Evolutionary conservation across 2,329 filamentous ascomycete species (phyloP).

Genomic region (Fusarium goolgardi): DNA sequence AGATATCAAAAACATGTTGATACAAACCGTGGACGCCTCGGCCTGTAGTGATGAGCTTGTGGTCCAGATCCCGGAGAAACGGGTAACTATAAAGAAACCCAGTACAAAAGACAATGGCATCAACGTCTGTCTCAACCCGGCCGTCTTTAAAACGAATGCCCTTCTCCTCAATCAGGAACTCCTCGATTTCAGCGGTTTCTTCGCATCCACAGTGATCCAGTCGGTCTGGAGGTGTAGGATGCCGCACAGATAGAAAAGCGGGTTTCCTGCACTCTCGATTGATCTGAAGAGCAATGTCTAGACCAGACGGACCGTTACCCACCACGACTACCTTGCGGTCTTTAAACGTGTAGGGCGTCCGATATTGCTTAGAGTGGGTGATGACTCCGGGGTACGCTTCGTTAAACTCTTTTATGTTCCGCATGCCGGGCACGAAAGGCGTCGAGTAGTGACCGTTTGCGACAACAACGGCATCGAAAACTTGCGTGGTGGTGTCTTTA

Average conservation of each 20-base stretch:
- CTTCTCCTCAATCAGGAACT: slow-evolving; percentile 63
- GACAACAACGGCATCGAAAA: slow-evolving; percentile 80
- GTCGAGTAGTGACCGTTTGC: slow-evolving; percentile 81
- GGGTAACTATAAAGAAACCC: slow-evolving; percentile 89
- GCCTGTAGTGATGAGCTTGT: slow-evolving; percentile 73
- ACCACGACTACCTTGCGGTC: slow-evolving; percentile 83
- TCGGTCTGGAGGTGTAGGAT: slow-evolving; percentile 59
- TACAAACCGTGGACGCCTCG: slow-evolving; percentile 78
- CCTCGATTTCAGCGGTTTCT: slow-evolving; percentile 69
- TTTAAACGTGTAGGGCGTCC: slow-evolving; percentile 70
- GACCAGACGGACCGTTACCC: slow-evolving; percentile 84
- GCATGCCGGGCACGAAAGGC: slow-evolving; percentile 73
- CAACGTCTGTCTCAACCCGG: slow-evolving; percentile 72
- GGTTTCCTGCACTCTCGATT: slow-evolving; percentile 67
- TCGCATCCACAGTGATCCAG: slow-evolving; percentile 60
- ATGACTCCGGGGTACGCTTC: slow-evolving; percentile 69
- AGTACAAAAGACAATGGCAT: slow-evolving; percentile 86
- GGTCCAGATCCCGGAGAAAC: slow-evolving; percentile 66
- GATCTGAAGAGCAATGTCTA: slow-evolving; percentile 86
- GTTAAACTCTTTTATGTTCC: slow-evolving; percentile 70
- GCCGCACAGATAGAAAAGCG: slow-evolving; percentile 73
- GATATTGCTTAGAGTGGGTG: slow-evolving; percentile 83
- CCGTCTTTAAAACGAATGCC: slow-evolving; percentile 76
- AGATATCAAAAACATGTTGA: slow-evolving; percentile 80
- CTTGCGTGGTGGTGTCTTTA: slow-evolving; percentile 53